phyloP scores from a whole-genome alignment of 169 alveolate species.

The Plasmodium chabaudi region DNA sequence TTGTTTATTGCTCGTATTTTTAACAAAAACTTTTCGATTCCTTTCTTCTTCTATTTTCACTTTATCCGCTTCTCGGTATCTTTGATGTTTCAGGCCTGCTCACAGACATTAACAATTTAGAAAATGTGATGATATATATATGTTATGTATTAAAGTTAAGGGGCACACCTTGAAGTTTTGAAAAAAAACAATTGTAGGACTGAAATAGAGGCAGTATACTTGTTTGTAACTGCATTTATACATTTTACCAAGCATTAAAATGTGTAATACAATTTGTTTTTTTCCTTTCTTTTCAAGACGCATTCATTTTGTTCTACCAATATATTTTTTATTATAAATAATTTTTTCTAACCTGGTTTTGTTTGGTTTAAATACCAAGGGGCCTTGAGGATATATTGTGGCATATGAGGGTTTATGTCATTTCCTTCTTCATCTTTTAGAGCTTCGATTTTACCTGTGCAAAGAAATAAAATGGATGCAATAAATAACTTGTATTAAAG shows the following conservation, averaged over 20 bases:
- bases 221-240: too few relatives aligned
- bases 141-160: too few relatives aligned
- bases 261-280: neutral
- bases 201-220: too few relatives aligned
- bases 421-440: conserved; percentile 82
- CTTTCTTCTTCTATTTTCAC: conserved; percentile 76
- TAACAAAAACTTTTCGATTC: conserved; percentile 78
- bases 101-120: neutral
- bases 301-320: neutral
- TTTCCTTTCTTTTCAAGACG: neutral
- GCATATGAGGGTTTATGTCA: conserved; percentile 89
- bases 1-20: conserved; percentile 86
- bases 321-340: neutral
- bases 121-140: too few relatives aligned
- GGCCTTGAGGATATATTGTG: conserved; percentile 90
- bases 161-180: too few relatives aligned
- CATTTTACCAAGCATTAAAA: too few relatives aligned
- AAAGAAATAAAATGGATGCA: neutral
- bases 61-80: conserved; percentile 78
- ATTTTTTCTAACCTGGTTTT: conserved; percentile 76
- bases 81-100: conserved; percentile 84
- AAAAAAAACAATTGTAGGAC: too few relatives aligned
- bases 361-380: conserved; percentile 89
- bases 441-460: conserved; percentile 76
- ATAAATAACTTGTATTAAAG: neutral